Evolutionary conservation across 1,139 yeast genomes (phyloP).

Genomic region (Kazachstania sp.): DNA sequence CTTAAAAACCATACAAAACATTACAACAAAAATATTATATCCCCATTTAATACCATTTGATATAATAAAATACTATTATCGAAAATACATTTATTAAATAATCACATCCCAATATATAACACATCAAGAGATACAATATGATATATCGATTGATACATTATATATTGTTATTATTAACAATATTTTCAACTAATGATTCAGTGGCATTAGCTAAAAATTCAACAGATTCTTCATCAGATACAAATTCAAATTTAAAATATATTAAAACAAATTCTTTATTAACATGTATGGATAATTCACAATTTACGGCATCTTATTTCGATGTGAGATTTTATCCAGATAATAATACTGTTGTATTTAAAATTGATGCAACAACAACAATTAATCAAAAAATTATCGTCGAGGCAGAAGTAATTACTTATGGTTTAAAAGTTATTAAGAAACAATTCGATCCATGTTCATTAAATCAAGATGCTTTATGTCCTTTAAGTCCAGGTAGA

Average conservation of each 20-base stretch:
- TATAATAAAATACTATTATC: too few relatives aligned
- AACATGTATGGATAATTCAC: conserved; percentile 89
- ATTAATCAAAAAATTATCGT: conserved; percentile 69
- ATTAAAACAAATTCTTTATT: conserved; percentile 58
- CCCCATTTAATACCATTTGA: too few relatives aligned
- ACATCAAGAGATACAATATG: background rate
- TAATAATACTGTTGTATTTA: conserved; percentile 53
- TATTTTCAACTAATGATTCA: background rate
- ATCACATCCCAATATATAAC: too few relatives aligned
- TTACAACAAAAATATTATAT: too few relatives aligned
- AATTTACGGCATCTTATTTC: conserved; percentile 79
- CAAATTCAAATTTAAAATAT: conserved; percentile 13
- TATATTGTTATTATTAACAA: background rate
- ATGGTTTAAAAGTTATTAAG: conserved; percentile 66
- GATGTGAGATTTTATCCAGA: conserved; percentile 65
- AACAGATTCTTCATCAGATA: background rate
- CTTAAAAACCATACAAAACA: too few relatives aligned
- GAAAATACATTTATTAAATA: too few relatives aligned
- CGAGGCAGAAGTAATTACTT: conserved; percentile 59
- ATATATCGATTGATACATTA: background rate
- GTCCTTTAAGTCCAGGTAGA: conserved; percentile 86
- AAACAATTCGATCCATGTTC: conserved; percentile 57
- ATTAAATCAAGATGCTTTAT: conserved; percentile 47
- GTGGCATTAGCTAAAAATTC: background rate
- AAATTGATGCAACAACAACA: conserved; percentile 72